phyloP scores from a whole-genome alignment of 306 rosid genomes.

The Herpetospermum pedunculosum region DNA sequence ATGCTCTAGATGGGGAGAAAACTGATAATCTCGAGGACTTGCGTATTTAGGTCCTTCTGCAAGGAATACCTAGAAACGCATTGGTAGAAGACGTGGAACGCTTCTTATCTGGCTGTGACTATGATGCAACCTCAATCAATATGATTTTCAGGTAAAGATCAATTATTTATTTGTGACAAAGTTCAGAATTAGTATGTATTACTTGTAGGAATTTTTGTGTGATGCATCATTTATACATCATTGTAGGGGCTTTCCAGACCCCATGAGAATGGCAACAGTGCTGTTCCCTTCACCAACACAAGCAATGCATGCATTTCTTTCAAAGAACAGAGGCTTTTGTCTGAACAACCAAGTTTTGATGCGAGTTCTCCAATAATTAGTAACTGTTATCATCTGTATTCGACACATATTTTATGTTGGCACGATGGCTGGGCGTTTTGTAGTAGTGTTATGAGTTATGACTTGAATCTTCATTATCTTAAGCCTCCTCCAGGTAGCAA shows the following conservation, averaged over 20 bases:
- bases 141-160: conserved; percentile 32
- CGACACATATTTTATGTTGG: background rate
- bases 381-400: background rate
- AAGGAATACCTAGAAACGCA: conserved; percentile 43
- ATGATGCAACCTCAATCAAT: conserved; percentile 32
- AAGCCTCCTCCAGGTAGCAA: background rate
- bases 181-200: background rate
- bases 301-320: conserved; percentile 57
- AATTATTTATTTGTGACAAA: background rate
- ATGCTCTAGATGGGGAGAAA: background rate
- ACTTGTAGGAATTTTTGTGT: conserved; percentile 5
- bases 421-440: background rate
- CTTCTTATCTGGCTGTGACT: conserved; percentile 42
- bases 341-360: conserved; percentile 36
- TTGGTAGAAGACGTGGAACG: conserved; percentile 35
- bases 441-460: background rate
- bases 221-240: background rate
- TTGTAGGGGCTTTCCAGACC: conserved; percentile 35
- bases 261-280: conserved; percentile 37
- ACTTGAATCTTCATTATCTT: background rate
- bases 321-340: conserved; percentile 54
- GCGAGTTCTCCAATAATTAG: conserved; percentile 55
- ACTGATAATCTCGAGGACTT: conserved; percentile 12
- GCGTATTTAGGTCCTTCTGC: conserved; percentile 45
- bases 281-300: conserved; percentile 37